phyloP scores from a whole-genome alignment of 139 green algal genomes.

The Coelastrella sp. region DNA sequence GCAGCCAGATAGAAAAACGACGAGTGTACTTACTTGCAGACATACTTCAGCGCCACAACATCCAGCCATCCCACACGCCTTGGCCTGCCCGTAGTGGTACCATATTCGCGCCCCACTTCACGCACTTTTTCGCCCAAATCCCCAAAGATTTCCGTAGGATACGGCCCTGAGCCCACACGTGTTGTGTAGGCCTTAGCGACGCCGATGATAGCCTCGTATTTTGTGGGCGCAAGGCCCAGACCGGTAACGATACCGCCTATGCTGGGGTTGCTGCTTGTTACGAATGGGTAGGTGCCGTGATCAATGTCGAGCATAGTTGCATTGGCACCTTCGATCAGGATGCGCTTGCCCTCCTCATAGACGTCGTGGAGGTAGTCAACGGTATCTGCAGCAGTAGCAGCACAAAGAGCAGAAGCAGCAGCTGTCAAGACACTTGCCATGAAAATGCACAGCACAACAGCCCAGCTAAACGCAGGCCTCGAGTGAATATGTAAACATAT shows the following conservation, averaged over 20 bases:
- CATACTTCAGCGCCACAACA: conserved; percentile 94
- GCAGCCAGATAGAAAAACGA: background rate
- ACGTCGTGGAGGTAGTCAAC: conserved; percentile 64
- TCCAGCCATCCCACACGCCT: conserved; percentile 98
- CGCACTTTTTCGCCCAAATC: conserved; percentile 83
- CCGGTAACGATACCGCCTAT: conserved; percentile 96
- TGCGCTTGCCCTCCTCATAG: conserved; percentile 75
- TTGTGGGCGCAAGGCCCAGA: conserved; percentile 93
- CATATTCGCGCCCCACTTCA: conserved; percentile 90
- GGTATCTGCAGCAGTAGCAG: conserved; percentile 5
- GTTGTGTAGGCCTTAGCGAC: conserved; percentile 99
- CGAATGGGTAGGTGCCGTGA: conserved; percentile 99
- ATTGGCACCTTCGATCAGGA: conserved; percentile 99
- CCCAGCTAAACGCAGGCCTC: too few species aligned
- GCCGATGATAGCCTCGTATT: conserved; percentile 92
- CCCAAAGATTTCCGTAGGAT: conserved; percentile 97
- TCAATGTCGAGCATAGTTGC: conserved; percentile 99
- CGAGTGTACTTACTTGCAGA: conserved; percentile 39
- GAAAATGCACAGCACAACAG: too few species aligned
- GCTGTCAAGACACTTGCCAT: too few species aligned
- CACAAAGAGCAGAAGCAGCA: background rate
- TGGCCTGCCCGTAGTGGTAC: conserved; percentile 97
- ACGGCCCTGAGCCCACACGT: conserved; percentile 95
- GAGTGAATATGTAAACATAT: too few species aligned
- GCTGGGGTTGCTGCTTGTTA: conserved; percentile 97